Base-by-base conservation (phyloP, 305 asterid genomes). In the Fraxinus dipetala region DNA sequence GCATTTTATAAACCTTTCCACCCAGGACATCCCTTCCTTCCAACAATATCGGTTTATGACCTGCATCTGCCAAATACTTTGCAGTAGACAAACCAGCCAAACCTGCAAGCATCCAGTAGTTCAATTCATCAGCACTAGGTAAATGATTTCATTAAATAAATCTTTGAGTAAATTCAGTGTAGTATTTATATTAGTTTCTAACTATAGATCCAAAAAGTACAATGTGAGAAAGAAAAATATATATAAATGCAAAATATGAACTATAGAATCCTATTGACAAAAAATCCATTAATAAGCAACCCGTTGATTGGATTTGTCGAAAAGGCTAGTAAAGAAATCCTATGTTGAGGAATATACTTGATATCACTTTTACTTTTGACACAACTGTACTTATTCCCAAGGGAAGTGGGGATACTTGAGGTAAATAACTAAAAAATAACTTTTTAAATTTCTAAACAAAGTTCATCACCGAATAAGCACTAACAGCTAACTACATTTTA, bases 41-140 rank as follows among this genome's bases (percentile, higher is more conserved):
- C 90, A 96, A 85, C 77, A 96, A 78, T 84, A 96, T 91, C 11
- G 99, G 99, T 82, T 91, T 92, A 86, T 96, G 99, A 28, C 99
- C 99, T 65, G 98, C 99, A 92, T 96, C 99, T 9, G 98, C 98
- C 86, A 96, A 89, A 87, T 96, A 96, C 87, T 96, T 96, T 82
- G 99, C 99, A 78, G 99, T 94, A 75, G 92, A 93, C 85, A 96
- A 88, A 77, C 99, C 99, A 35, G 93, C 99, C 93, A 96, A 87
- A 87, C 99, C 99, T 96, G 82, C 48, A 86, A 75, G 83, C 78
- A 85, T 20, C 54, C 74, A 82, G 81, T 43, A 72, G 14, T 75
- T 78, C n/a, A 86, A 77, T 1, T 78, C 67, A 43, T 13, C 54
- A 32, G 84, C 6, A 11, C 5, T 24, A 20, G 11, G 31, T 43